Conservation (phyloP, 371 early-diverging fungal species). For the Dentiscutata heterogama region DNA sequence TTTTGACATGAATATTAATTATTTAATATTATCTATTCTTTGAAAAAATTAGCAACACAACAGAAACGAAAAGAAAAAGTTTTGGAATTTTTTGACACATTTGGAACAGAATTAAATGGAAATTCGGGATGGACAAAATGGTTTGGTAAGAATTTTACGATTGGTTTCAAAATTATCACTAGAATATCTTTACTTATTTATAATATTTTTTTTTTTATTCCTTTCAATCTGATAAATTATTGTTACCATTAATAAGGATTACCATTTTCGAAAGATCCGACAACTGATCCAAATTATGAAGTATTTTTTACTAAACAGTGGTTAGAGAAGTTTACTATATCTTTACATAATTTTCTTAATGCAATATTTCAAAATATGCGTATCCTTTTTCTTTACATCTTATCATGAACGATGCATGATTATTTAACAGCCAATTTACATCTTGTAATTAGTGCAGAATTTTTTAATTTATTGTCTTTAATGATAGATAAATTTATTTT, state of each 20-base stretch:
- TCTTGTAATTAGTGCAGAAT: not conserved
- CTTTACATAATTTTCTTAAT: slow-evolving; percentile 73
- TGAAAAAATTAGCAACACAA: slow-evolving; percentile 62
- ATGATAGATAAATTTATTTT: not conserved
- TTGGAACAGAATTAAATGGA: slow-evolving; percentile 68
- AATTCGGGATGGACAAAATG: slow-evolving; percentile 74
- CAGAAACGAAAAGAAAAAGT: slow-evolving; percentile 69
- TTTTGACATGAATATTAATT: too few relatives aligned
- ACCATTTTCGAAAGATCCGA: slow-evolving; percentile 72
- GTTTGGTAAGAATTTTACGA: slow-evolving; percentile 63
- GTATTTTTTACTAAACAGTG: slow-evolving; percentile 73
- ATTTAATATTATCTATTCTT: not conserved
- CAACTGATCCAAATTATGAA: slow-evolving; percentile 71
- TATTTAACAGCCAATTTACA: not conserved
- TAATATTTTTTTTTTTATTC: not conserved
- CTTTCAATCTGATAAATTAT: not conserved
- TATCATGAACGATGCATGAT: not conserved
- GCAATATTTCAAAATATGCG: slow-evolving; percentile 77
- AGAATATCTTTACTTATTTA: not conserved
- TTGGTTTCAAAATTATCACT: not conserved
- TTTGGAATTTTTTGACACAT: slow-evolving; percentile 70
- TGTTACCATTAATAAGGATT: slow-evolving; percentile 55
- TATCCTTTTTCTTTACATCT: slow-evolving; percentile 46
- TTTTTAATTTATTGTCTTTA: not conserved
- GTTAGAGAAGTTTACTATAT: slow-evolving; percentile 72